These are phyloP conservation scores for Globisporangium lucens DNA, from an alignment of 352 stramenopile species.

Conservation along the genomic window DNA sequence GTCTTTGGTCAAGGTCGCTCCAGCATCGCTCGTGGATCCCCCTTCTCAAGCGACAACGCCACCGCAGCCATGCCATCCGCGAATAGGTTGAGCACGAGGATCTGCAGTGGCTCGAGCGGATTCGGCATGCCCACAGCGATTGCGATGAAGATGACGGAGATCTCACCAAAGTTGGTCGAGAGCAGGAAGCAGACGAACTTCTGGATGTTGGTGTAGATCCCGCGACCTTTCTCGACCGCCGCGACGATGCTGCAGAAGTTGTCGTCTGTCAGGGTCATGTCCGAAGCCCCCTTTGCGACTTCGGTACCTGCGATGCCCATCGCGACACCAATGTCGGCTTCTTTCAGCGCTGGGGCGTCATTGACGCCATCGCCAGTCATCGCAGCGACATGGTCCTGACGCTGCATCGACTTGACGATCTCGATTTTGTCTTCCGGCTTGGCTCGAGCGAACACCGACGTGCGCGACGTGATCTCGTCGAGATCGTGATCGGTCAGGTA, in stretches of 20 bases:
- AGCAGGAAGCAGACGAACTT: slow-evolving; percentile 99
- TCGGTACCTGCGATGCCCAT: slow-evolving; percentile 98
- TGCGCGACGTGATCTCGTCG: slow-evolving; percentile 15
- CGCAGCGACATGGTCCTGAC: slow-evolving; percentile 36
- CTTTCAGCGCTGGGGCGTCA: slow-evolving; percentile 90
- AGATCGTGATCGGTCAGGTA: slow-evolving; percentile 14
- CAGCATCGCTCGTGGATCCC: slow-evolving; percentile 63
- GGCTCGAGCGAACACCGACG: slow-evolving; percentile 10
- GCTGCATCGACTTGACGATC: slow-evolving; percentile 16
- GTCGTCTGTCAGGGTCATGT: slow-evolving; percentile 98
- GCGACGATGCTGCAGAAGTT: slow-evolving; percentile 99
- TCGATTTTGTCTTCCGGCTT: slow-evolving; percentile 17
- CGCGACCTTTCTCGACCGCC: slow-evolving; percentile 94
- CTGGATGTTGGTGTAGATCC: slow-evolving; percentile 97
- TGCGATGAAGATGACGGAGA: slow-evolving; percentile 82
- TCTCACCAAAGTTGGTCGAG: slow-evolving; percentile 96
- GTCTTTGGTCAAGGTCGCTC: slow-evolving; percentile 57
- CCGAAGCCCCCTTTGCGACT: slow-evolving; percentile 97
- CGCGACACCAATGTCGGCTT: slow-evolving; percentile 49
- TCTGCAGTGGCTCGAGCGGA: slow-evolving; percentile 95
- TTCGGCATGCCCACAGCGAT: slow-evolving; percentile 62
- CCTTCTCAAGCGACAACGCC: slow-evolving; percentile 66
- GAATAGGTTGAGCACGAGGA: slow-evolving; percentile 98
- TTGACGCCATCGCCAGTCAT: slow-evolving; percentile 99
- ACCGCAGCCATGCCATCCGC: slow-evolving; percentile 90